These are phyloP conservation scores for Selaginella moellendorffii DNA, from an alignment of 75 land plant genomes.

Conservation along the genomic window DNA sequence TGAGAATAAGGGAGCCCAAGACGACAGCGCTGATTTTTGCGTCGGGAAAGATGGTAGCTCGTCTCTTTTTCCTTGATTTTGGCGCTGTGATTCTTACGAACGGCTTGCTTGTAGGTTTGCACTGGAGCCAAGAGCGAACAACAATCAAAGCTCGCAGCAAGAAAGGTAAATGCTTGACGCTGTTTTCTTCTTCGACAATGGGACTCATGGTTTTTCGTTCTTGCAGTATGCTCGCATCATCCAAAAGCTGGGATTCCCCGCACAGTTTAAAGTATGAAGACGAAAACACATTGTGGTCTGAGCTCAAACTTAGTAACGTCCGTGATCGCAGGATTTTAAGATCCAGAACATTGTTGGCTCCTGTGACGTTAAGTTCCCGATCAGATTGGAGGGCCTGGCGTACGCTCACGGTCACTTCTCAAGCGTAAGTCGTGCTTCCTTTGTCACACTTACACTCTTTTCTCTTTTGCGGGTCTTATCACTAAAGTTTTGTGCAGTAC, in stretches of 20 bases:
- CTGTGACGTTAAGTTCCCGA: conserved; percentile 12
- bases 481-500: conserved; percentile 1
- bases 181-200: background rate
- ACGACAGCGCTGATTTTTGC: conserved; percentile 6
- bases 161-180: background rate
- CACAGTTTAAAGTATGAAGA: conserved; percentile 4
- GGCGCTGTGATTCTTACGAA: background rate
- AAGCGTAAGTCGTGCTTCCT: background rate
- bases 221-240: conserved; percentile 3
- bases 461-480: background rate
- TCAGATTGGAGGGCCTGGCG: conserved; percentile 9
- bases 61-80: background rate
- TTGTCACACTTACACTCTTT: background rate
- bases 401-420: conserved; percentile 9
- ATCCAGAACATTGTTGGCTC: conserved; percentile 16
- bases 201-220: background rate
- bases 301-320: background rate
- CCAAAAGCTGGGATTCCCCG: conserved; percentile 5
- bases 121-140: conserved; percentile 8
- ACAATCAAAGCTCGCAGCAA: conserved; percentile 4
- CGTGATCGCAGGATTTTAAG: conserved; percentile 7
- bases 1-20: conserved; percentile 10
- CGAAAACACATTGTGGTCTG: background rate
- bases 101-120: conserved; percentile 24
- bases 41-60: conserved; percentile 9